These are phyloP conservation scores for Cicer cuneatum DNA, from an alignment of 306 rosid genomes.

Conservation along the genomic window DNA sequence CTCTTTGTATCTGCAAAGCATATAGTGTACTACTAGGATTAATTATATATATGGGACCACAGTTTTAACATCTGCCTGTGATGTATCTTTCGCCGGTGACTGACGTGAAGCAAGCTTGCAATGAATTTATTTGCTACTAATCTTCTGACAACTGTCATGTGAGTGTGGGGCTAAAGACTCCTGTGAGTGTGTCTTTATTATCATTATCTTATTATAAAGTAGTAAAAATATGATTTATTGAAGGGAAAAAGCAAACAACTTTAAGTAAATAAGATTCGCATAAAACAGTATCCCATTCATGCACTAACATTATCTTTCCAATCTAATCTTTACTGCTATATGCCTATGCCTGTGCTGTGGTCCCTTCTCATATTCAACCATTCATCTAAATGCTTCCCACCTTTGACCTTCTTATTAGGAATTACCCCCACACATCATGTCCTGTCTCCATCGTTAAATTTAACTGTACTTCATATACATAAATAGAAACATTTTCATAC, in stretches of 20 bases:
- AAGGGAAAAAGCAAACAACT: slow-evolving; percentile 39
- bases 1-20: background rate
- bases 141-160: slow-evolving; percentile 82
- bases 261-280: slow-evolving; percentile 48
- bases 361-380: slow-evolving; percentile 47
- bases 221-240: slow-evolving; percentile 19
- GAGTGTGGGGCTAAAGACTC: slow-evolving; percentile 64
- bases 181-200: slow-evolving; percentile 23
- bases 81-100: slow-evolving; percentile 42
- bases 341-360: too few species aligned
- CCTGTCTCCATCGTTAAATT: slow-evolving; percentile 46
- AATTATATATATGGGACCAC: slow-evolving; percentile 39
- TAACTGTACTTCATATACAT: background rate
- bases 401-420: slow-evolving; percentile 47
- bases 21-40: background rate
- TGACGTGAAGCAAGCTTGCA: slow-evolving; percentile 3
- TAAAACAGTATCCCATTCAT: slow-evolving; percentile 52
- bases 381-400: slow-evolving; percentile 40
- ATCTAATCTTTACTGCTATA: slow-evolving; percentile 25
- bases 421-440: slow-evolving; percentile 69
- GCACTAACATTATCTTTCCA: slow-evolving; percentile 51
- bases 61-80: slow-evolving; percentile 29
- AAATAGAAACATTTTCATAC: background rate
- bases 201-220: slow-evolving; percentile 50
- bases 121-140: slow-evolving; percentile 24